Conservation (phyloP, 2,329 filamentous ascomycete species). For the Beauveria australis region DNA sequence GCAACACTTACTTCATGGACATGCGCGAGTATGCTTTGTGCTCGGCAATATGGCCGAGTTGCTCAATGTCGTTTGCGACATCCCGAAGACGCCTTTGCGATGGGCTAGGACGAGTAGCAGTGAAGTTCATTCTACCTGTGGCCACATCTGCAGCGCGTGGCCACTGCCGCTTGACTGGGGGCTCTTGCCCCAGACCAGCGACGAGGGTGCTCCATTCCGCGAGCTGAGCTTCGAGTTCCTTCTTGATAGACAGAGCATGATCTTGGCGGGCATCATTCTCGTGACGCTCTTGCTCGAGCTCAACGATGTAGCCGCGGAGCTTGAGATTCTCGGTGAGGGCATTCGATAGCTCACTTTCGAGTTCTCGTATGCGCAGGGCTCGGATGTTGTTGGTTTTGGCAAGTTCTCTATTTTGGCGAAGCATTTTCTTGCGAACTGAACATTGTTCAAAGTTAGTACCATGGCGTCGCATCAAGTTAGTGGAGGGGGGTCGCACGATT, state of each 20-base stretch:
- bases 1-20: conserved; percentile 53
- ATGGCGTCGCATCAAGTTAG: neutral
- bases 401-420: conserved; percentile 78
- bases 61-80: conserved; percentile 46
- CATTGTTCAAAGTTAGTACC: neutral
- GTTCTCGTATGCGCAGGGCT: conserved; percentile 64
- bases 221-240: conserved; percentile 63
- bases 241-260: conserved; percentile 61
- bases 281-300: conserved; percentile 59
- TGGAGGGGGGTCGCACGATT: conserved; percentile 46
- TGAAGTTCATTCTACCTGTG: conserved; percentile 34
- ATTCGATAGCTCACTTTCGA: conserved; percentile 68
- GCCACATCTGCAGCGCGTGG: conserved; percentile 32
- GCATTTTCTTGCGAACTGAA: conserved; percentile 67
- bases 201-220: conserved; percentile 61
- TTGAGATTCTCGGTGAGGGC: conserved; percentile 73
- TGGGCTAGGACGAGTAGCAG: conserved; percentile 34
- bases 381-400: conserved; percentile 71
- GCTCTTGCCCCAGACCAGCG: conserved; percentile 54
- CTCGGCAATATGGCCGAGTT: conserved; percentile 53
- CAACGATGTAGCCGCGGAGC: conserved; percentile 61
- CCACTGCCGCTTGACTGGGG: conserved; percentile 42
- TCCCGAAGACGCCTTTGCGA: conserved; percentile 49
- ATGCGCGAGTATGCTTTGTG: conserved; percentile 58
- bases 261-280: conserved; percentile 52